Percentiles rank a stretch among this genome's conserved stretches.
phyloP scores from a whole-genome alignment of 1,139 yeast genomes.

The Diutina siamensis region DNA sequence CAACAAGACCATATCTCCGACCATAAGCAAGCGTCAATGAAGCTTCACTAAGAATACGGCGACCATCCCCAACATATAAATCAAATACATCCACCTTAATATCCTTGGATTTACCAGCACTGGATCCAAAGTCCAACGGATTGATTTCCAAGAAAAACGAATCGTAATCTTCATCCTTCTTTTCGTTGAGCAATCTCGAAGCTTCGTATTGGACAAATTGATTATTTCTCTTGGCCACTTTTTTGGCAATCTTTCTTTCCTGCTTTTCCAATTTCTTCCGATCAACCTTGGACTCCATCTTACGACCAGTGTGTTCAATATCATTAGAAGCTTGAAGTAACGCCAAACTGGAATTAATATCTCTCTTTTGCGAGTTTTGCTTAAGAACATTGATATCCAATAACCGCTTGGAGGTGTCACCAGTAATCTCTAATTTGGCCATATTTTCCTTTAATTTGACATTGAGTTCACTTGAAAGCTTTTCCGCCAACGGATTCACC shows the following conservation, averaged over 20 bases:
- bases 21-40: slow-evolving; percentile 82
- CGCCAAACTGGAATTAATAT: slow-evolving; percentile 60
- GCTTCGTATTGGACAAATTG: slow-evolving; percentile 88
- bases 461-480: slow-evolving; percentile 36
- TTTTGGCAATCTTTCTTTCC: slow-evolving; percentile 91
- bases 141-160: slow-evolving; percentile 89
- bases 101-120: slow-evolving; percentile 92
- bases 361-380: slow-evolving; percentile 54
- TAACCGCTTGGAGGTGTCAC: slow-evolving; percentile 75
- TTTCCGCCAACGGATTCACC: slow-evolving; percentile 35
- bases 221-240: slow-evolving; percentile 87
- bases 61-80: slow-evolving; percentile 89
- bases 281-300: slow-evolving; percentile 89
- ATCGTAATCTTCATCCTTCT: slow-evolving; percentile 69
- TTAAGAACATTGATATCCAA: slow-evolving; percentile 55
- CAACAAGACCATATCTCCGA: slow-evolving; percentile 92
- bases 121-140: slow-evolving; percentile 83
- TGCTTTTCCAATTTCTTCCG: slow-evolving; percentile 95
- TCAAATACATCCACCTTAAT: slow-evolving; percentile 89
- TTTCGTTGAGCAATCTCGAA: slow-evolving; percentile 64
- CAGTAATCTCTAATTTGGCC: slow-evolving; percentile 54
- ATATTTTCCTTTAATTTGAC: slow-evolving; percentile 56
- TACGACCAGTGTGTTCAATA: slow-evolving; percentile 84
- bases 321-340: slow-evolving; percentile 68
- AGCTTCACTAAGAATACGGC: slow-evolving; percentile 83